These are phyloP conservation scores for Priceomyces carsonii DNA, from an alignment of 805 yeast species.

Conservation along the genomic window DNA sequence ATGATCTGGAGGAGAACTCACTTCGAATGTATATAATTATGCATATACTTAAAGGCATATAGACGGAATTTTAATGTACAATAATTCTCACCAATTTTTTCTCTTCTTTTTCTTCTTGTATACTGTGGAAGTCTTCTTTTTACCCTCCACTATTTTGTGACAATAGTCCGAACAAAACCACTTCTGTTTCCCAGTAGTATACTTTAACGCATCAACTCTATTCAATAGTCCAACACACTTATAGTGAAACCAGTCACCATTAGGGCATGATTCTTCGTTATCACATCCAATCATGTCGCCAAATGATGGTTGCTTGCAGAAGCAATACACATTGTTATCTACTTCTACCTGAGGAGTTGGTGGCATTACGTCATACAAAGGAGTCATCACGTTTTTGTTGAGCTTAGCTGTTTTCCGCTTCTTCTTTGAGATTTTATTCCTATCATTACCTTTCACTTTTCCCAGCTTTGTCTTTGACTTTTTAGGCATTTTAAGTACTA, in stretches of 20 bases:
- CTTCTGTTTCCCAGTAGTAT: constrained; percentile 31
- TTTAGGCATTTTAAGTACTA: constrained; percentile 10
- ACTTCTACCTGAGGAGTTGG: constrained; percentile 10
- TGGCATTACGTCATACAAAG: no score
- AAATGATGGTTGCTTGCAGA: constrained; percentile 90
- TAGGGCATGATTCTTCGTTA: constrained; percentile 46
- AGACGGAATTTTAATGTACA: constrained; percentile 1
- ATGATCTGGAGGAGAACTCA: constrained; percentile 20
- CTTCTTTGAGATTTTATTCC: constrained; percentile 5
- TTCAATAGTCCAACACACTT: constrained; percentile 44
- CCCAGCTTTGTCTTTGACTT: not conserved
- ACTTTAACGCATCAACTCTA: constrained; percentile 38
- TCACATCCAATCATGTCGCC: constrained; percentile 98
- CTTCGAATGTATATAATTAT: constrained; percentile 5
- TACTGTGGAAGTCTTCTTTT: constrained; percentile 7
- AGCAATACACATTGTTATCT: constrained; percentile 60
- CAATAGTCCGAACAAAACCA: constrained; percentile 44
- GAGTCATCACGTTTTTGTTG: constrained; percentile 10
- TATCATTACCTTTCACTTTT: not conserved
- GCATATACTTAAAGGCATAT: constrained; percentile 3
- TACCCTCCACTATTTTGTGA: constrained; percentile 16
- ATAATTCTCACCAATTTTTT: constrained; percentile 12
- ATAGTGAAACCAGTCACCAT: constrained; percentile 49
- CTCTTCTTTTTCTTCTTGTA: constrained; percentile 15
- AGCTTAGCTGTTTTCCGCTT: constrained; percentile 10